Conservation (phyloP, 768 basidiomycete genomes). For the Kwoniella mangroviensis region DNA sequence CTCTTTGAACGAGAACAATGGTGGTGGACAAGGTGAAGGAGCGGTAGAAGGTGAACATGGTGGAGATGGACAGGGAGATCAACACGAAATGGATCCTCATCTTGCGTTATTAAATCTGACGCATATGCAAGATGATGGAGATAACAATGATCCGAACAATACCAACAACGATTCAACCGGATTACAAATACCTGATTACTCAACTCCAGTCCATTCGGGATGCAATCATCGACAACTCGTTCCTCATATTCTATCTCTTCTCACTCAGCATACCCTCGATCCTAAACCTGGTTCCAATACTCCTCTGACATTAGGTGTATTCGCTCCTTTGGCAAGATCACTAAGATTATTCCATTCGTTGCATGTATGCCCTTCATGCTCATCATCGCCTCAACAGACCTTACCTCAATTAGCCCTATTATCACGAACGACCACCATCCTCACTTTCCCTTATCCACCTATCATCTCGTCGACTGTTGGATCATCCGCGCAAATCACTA, state of each 20-base stretch:
- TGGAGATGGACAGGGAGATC: conserved; percentile 34
- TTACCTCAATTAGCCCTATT: conserved; percentile 53
- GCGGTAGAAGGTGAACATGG: conserved; percentile 33
- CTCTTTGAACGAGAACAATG: conserved; percentile 46
- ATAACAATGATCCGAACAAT: conserved; percentile 11
- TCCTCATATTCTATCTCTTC: conserved; percentile 46
- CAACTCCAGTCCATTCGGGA: conserved; percentile 8
- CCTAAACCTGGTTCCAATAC: conserved; percentile 50
- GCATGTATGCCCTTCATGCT: conserved; percentile 40
- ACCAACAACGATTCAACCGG: conserved; percentile 9
- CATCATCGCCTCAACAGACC: conserved; percentile 47
- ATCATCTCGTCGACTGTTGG: conserved; percentile 40
- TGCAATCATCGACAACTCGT: conserved; percentile 45
- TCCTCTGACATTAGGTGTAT: conserved; percentile 45
- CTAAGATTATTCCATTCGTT: conserved; percentile 47
- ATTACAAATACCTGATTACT: conserved; percentile 26
- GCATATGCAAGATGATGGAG: conserved; percentile 36
- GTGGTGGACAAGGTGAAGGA: conserved; percentile 31
- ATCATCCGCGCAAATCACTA: conserved; percentile 44
- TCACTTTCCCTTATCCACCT: conserved; percentile 53
- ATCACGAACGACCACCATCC: conserved; percentile 49
- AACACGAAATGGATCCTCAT: conserved; percentile 42
- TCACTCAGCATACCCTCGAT: conserved; percentile 44
- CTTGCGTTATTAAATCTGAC: conserved; percentile 49
- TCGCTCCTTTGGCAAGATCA: conserved; percentile 47